Percentiles rank a stretch among this genome's conserved stretches.
Conservation (phyloP, 139 green algal genomes). For the Nannochloris sp. region DNA sequence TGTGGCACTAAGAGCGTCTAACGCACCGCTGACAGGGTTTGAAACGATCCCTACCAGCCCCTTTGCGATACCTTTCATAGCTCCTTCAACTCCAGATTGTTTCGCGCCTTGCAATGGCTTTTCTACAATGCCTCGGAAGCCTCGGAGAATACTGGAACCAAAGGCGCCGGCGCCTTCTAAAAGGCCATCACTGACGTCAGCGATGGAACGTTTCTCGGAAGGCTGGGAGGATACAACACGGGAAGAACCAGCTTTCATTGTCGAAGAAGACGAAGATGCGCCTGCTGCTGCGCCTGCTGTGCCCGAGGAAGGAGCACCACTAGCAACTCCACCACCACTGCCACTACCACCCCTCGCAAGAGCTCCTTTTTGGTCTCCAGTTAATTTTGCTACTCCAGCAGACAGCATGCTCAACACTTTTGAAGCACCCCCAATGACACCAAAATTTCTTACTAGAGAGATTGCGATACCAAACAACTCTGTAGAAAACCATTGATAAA, state of each 20-base stretch:
- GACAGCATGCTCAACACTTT: conserved; percentile 34
- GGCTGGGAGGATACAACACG: too few relatives aligned
- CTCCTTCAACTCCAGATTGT: conserved; percentile 49
- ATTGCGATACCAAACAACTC: conserved; percentile 29
- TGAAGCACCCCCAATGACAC: conserved; percentile 37
- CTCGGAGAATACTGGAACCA: conserved; percentile 54
- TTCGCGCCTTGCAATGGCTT: conserved; percentile 75
- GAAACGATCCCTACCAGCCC: conserved; percentile 72
- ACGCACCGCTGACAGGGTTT: conserved; percentile 64
- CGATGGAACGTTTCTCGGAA: conserved; percentile 29
- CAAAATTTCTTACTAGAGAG: conserved; percentile 47
- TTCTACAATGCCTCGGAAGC: conserved; percentile 71
- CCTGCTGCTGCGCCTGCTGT: too few relatives aligned
- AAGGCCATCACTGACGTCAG: conserved; percentile 58
- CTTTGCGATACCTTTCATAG: conserved; percentile 48
- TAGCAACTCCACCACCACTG: too few relatives aligned
- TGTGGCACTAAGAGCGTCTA: conserved; percentile 45
- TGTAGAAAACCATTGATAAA: conserved; percentile 9
- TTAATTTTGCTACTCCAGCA: conserved; percentile 33
- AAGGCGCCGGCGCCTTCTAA: conserved; percentile 66
- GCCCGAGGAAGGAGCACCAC: too few relatives aligned
- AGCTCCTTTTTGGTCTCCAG: too few relatives aligned
- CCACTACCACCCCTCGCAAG: too few relatives aligned
- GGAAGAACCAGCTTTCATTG: too few relatives aligned
- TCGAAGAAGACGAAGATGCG: too few relatives aligned